These are phyloP conservation scores for Candida tetrigidarum DNA, from an alignment of 1,139 yeast species.

Conservation along the genomic window DNA sequence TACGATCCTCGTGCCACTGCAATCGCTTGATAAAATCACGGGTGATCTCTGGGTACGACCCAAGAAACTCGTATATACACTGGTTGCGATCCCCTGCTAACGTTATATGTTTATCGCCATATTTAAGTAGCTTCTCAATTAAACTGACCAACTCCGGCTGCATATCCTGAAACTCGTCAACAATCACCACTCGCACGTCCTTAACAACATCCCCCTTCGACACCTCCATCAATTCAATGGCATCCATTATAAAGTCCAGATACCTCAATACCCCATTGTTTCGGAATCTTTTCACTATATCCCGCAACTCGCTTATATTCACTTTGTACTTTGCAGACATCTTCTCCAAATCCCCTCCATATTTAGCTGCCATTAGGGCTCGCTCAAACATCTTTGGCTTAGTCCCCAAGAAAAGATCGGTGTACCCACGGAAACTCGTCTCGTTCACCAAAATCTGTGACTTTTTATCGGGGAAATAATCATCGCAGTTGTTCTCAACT, in stretches of 20 bases:
- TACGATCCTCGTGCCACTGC: conserved; percentile 26
- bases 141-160: conserved; percentile 54
- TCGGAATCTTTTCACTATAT: conserved; percentile 26
- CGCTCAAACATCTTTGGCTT: conserved; percentile 34
- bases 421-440: conserved; percentile 52
- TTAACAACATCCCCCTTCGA: conserved; percentile 26
- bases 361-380: conserved; percentile 34
- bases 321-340: conserved; percentile 31
- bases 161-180: conserved; percentile 82
- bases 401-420: conserved; percentile 22
- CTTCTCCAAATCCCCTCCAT: conserved; percentile 28
- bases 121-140: conserved; percentile 38
- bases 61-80: conserved; percentile 69
- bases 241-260: conserved; percentile 39
- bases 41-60: conserved; percentile 46
- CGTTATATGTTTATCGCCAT: conserved; percentile 53
- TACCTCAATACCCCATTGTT: conserved; percentile 41
- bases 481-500: conserved; percentile 42
- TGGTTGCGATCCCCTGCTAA: conserved; percentile 79
- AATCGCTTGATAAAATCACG: conserved; percentile 27
- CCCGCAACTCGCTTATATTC: conserved; percentile 25
- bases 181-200: conserved; percentile 46
- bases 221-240: conserved; percentile 27
- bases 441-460: conserved; percentile 52
- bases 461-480: conserved; percentile 24